Evolutionary conservation across 169 alveolate genomes (phyloP), one percentile per base, ranked within the genome.

Genomic region (Eimeria praecox): DNA sequence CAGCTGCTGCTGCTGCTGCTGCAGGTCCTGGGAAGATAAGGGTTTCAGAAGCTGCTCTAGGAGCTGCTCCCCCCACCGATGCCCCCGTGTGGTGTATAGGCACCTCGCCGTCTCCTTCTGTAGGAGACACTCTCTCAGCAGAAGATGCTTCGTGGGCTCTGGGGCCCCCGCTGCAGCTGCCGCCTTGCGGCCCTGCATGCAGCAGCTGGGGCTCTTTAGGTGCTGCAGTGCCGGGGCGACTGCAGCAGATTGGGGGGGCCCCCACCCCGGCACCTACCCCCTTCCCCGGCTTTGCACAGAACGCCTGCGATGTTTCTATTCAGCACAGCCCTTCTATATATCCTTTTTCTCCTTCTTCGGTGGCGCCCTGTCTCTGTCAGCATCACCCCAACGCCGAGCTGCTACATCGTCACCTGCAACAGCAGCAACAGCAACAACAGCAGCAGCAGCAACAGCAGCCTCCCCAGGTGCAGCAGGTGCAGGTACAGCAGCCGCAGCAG

Each of bases 81-180:
- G n/a, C n/a, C n/a, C n/a, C n/a, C n/a, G n/a, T n/a, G 52, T 75
- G 85, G 85, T 75, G 85, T 42, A 33, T 75, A 24, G 56, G 22
- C 30, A 75, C 30, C 85, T 75, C 85, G 27, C 85, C 44, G 9
- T 75, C 85, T 24, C 85, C 44, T 14, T 75, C 85, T n/a, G 49
- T 75, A 16, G 89, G 49, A 16, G 89, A 78, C 5, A 20, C 38
- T 14, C 10, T 20, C 42, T 40, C 89, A 40, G 42, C 89, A 4
- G 89, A 78, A 27, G 59, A 78, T 30, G 30, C 40, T 33, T 14
- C 69, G 16, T 46, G 66, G 89, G 66, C 89, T 27, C 27, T 46
- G 64, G 89, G 89, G 30, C 64, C 89, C 35, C 66, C 89, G 5
- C 18, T 40, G 89, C 89, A 78, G 89, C 89, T 46, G 89, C 66